Conservation (phyloP, 1,284 basidiomycete genomes). For the Pulchroboletus neoregius region DNA sequence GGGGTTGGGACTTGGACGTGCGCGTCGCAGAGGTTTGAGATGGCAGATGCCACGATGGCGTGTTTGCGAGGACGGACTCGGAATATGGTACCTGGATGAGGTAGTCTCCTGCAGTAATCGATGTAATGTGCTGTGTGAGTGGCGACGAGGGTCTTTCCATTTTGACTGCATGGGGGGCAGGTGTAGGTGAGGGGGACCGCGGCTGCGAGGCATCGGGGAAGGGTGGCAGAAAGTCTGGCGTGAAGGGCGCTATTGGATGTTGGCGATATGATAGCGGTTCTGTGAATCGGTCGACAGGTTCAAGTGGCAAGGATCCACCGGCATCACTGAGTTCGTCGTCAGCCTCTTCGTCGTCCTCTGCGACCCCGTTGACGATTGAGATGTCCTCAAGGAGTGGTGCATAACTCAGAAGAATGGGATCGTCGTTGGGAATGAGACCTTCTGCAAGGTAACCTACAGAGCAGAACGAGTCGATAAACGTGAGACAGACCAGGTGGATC, state of each 20-base stretch:
- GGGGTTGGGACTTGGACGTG: constrained; percentile 17
- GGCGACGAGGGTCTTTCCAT: constrained; percentile 32
- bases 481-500: constrained; percentile 5
- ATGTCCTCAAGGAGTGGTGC: constrained; percentile 30
- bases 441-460: constrained; percentile 55
- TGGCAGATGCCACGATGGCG: constrained; percentile 66
- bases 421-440: constrained; percentile 53
- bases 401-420: constrained; percentile 54
- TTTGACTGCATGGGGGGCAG: constrained; percentile 32
- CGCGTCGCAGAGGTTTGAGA: constrained; percentile 31
- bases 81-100: constrained; percentile 64
- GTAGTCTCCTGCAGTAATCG: constrained; percentile 48
- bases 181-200: constrained; percentile 34
- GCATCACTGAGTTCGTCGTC: constrained; percentile 31
- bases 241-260: constrained; percentile 21
- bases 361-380: constrained; percentile 32
- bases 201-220: constrained; percentile 44
- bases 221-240: constrained; percentile 36
- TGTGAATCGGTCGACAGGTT: constrained; percentile 8
- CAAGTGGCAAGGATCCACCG: constrained; percentile 18
- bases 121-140: constrained; percentile 32
- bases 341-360: constrained; percentile 39
- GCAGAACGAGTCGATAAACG: constrained; percentile 12
- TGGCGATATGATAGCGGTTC: constrained; percentile 28
- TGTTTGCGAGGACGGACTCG: constrained; percentile 58